Conservation (phyloP, 345 rosid genomes). For the Lepidium aucheri region DNA sequence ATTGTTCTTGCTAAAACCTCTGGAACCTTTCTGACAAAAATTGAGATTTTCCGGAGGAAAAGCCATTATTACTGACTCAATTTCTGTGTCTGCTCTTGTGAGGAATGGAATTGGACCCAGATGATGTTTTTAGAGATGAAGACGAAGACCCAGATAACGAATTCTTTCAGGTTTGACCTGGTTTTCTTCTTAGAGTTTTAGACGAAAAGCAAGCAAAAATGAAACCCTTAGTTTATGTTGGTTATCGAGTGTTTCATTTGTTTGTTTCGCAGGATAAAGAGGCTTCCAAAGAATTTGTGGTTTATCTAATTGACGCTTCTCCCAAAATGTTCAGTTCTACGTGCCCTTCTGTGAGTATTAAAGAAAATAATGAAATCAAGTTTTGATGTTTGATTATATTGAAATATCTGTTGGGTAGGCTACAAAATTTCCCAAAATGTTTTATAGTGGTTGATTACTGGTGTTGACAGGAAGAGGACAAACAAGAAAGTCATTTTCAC, state of each 20-base stretch:
- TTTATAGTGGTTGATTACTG: not conserved
- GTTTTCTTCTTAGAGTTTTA: not conserved
- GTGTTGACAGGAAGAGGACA: conserved; percentile 47
- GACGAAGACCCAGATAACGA: conserved; percentile 64
- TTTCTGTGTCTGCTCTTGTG: not conserved
- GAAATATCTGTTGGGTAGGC: not conserved
- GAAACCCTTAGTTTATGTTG: not conserved
- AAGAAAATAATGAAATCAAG: not conserved
- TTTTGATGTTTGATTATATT: not conserved
- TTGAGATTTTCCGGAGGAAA: not conserved
- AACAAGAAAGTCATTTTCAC: conserved; percentile 66
- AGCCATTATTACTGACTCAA: not conserved
- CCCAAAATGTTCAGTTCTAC: conserved; percentile 69
- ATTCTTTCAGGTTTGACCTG: conserved; percentile 42
- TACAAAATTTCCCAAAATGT: not conserved
- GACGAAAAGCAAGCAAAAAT: not conserved
- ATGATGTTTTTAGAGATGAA: conserved; percentile 83
- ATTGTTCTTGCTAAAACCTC: conserved; percentile 8
- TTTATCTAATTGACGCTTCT: conserved; percentile 80
- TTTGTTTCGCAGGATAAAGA: conserved; percentile 42
- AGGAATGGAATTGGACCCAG: conserved; percentile 74
- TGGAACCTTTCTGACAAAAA: not conserved
- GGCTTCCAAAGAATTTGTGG: conserved; percentile 61
- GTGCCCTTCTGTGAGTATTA: conserved; percentile 42
- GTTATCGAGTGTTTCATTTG: not conserved